Base-by-base conservation (phyloP, 2,329 filamentous ascomycete species). In the Rhexocercosporidium sp. region DNA sequence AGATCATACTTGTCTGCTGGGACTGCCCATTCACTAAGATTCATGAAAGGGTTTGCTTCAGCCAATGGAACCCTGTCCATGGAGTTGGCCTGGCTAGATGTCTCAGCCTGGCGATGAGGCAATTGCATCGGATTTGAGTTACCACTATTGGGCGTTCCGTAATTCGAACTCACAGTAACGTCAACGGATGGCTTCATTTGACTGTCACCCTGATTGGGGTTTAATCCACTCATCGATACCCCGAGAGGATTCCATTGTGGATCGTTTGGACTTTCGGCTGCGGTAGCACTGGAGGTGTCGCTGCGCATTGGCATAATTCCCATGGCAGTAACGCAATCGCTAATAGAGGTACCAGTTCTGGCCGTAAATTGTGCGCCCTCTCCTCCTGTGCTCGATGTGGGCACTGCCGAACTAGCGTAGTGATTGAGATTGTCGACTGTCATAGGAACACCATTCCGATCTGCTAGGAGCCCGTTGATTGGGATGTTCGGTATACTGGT, bases 401-500 rank as follows among this genome's bases (percentile, higher is more conserved):
- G 25, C 6, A 53, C 46, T 20, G 59, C 44, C 3, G 22, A 7
- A 14, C 41, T 41, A 22, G 46, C 57, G 34, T 44, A 65, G 14
- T 34, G 44, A 29, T 68, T 37, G n/a, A 71, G 57, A 27, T 73
- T 66, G 5, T 65, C 65, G n/a, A 70, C 49, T 16, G 68, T 73
- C 68, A 73, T 71, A 20, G 70, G 70, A 2, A 53, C 18, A 4
- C 69, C 70, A 20, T 68, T 51, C 3, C 70, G 62, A 11, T 66
- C 67, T 4, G 66, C 59, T 20, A 71, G 27, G n/a, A 71, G 27
- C 18, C 67, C 67, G 64, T 62, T 68, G n/a, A 70, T 70, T 12
- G 68, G 70, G 18, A 37, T 37, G 9, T 62, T 72, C 16, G 65
- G 66, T 16, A 62, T 66, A 7, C 16, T 44, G 37, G 56, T 31